Percentiles rank a stretch among this genome's conserved stretches.
These are phyloP conservation scores for Monilinia vaccinii-corymbosi DNA, from an alignment of 2,329 filamentous ascomycete species.

Conservation along the genomic window DNA sequence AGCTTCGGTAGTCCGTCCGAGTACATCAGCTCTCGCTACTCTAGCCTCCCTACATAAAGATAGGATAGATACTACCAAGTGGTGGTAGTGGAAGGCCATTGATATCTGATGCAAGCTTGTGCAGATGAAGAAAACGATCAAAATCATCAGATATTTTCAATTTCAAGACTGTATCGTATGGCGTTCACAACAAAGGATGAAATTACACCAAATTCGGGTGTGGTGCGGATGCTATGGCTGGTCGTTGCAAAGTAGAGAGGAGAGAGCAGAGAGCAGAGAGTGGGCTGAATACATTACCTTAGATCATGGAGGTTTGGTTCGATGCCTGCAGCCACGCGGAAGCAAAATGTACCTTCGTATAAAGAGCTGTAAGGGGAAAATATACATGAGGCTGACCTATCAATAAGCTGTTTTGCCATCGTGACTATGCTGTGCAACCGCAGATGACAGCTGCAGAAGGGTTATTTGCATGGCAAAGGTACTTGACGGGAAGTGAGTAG, in stretches of 20 bases:
- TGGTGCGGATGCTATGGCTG: background rate
- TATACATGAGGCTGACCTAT: slow-evolving; percentile 12
- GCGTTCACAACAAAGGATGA: background rate
- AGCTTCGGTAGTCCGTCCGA: slow-evolving; percentile 22
- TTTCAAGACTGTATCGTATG: background rate
- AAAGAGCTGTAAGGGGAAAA: background rate
- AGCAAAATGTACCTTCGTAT: slow-evolving; percentile 13
- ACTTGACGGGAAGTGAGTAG: slow-evolving; percentile 1
- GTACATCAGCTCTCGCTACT: slow-evolving; percentile 6
- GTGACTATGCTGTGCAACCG: slow-evolving; percentile 11
- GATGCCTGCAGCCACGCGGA: slow-evolving; percentile 10
- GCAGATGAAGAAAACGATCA: background rate
- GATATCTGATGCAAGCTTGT: background rate
- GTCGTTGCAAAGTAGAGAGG: background rate
- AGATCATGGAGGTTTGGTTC: slow-evolving; percentile 3
- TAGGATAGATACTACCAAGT: background rate
- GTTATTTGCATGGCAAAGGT: slow-evolving; percentile 8
- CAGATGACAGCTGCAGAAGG: slow-evolving; percentile 10
- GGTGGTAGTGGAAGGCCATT: background rate
- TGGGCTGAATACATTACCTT: background rate
- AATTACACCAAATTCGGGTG: slow-evolving; percentile 6
- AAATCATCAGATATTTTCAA: background rate
- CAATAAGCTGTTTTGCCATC: slow-evolving; percentile 11
- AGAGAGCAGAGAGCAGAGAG: too few species aligned
- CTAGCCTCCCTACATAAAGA: too few species aligned